Base-by-base conservation (phyloP, 257 asterid genomes). In the Asclepias syriaca region DNA sequence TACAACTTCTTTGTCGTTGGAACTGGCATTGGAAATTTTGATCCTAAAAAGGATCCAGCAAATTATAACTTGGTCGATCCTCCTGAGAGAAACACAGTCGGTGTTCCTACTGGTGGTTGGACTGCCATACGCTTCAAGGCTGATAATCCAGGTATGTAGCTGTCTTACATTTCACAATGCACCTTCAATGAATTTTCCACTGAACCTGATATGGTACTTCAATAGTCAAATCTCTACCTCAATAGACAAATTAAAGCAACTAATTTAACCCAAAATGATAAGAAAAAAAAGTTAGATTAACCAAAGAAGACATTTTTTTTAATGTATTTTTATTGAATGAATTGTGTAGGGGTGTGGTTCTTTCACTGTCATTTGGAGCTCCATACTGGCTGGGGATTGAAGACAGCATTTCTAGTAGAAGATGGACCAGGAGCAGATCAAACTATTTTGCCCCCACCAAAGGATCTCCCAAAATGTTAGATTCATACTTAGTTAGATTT, bases 31-130 rank as follows among this genome's bases (percentile, higher is more conserved):
- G 97, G 97, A 40, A 90, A 88, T 64, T 90, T 88, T 37, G 83
- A 90, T 50, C 85, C 89, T 0, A 48, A 46, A 2, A 80, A 69
- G 0, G 93, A 90, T 51, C 90, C 90, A 1, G 74, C 79, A 13
- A 84, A 71, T 27, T 90, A 68, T 51, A 90, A 90, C 85, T 71
- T 90, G 77, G 79, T 83, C 0, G 97, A 90, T 66, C 97, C 97
- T 1, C 92, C 92, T 0, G 96, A 90, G 59, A 82, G 97, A 58
- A 90, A 90, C 64, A 90, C 97, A 0, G 87, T 88, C 1, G 93
- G 93, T 4, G 93, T 90, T 29, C 97, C 97, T 0, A 88, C 97
- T 0, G 96, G 96, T 5, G 97, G 97, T 1, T 90, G 97, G 97
- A 78, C 96, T 51, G 97, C 97, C 15, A 88, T 90, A 60, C 84